Evolutionary conservation across 2,329 filamentous ascomycete species (phyloP).

Genomic region (Stachybotrys chartarum): DNA sequence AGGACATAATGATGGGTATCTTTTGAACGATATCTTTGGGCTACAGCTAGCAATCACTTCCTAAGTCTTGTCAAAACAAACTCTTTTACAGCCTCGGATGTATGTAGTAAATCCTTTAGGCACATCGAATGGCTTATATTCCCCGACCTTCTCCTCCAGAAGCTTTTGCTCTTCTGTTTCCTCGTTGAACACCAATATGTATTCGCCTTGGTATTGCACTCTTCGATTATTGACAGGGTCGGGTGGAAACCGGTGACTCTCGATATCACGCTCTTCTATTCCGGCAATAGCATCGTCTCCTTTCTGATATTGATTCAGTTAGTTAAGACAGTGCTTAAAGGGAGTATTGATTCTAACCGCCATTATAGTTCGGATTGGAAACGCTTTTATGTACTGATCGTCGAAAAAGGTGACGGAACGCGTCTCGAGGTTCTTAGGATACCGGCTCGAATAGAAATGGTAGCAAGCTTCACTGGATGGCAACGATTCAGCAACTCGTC

Average conservation of each 20-base stretch:
- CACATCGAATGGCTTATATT: not conserved
- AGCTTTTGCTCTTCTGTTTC: not conserved
- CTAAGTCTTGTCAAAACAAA: not conserved
- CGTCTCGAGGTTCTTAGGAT: not conserved
- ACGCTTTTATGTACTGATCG: not conserved
- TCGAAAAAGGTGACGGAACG: not conserved
- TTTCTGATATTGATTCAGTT: not conserved
- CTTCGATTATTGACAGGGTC: not conserved
- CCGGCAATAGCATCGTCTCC: not conserved
- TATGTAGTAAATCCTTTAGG: not conserved
- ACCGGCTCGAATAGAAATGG: not conserved
- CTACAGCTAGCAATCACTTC: not conserved
- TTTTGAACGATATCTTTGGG: not conserved
- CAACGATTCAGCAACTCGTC: not conserved
- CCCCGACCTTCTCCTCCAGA: not conserved
- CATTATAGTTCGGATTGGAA: not conserved
- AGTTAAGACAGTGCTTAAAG: not conserved
- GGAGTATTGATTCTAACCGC: not conserved
- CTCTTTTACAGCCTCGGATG: not conserved
- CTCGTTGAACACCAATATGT: not conserved
- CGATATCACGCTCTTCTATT: not conserved
- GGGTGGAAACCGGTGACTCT: not conserved
- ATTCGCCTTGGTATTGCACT: not conserved
- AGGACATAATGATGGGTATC: not conserved
- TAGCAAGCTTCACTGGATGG: not conserved